A percentile compares a stretch with the other conserved stretches of the same genome.
Conservation (phyloP, 164 flowering plant genomes). For the Akebia trifoliata region DNA sequence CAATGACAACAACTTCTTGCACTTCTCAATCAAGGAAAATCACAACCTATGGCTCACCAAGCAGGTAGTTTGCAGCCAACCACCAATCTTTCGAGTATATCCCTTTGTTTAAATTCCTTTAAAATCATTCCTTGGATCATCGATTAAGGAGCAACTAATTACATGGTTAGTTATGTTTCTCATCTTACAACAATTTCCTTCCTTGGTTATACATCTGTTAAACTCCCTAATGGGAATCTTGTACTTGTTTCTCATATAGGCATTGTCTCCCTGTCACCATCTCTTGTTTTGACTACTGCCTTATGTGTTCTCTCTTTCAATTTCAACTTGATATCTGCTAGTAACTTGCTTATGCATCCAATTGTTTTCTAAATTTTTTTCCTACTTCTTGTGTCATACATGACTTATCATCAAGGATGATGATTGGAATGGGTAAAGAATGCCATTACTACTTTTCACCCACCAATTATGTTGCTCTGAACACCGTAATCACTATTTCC, state of each 20-base stretch:
- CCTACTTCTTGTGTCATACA: background rate
- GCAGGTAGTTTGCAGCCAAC: slow-evolving; percentile 1
- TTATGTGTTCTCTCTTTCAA: background rate
- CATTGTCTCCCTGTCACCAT: background rate
- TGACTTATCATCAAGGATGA: background rate
- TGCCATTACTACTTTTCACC: background rate
- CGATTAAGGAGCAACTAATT: background rate
- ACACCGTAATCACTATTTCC: background rate
- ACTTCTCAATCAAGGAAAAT: background rate
- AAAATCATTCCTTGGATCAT: background rate
- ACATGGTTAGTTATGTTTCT: background rate
- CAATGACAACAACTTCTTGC: slow-evolving; percentile 3
- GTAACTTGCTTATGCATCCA: background rate
- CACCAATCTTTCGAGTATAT: slow-evolving; percentile 4
- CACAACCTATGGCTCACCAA: background rate
- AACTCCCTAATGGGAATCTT: background rate
- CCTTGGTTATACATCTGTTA: background rate
- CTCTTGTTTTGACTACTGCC: background rate
- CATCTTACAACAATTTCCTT: background rate
- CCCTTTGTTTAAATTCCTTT: background rate
- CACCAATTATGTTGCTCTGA: background rate
- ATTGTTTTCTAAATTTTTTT: background rate
- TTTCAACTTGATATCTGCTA: too few relatives aligned
- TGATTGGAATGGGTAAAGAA: too few relatives aligned
- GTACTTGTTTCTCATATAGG: background rate